Evolutionary conservation across 768 basidiomycete genomes (phyloP), one percentile per base, ranked within the genome.

Genomic region (Amanita phalloides): DNA sequence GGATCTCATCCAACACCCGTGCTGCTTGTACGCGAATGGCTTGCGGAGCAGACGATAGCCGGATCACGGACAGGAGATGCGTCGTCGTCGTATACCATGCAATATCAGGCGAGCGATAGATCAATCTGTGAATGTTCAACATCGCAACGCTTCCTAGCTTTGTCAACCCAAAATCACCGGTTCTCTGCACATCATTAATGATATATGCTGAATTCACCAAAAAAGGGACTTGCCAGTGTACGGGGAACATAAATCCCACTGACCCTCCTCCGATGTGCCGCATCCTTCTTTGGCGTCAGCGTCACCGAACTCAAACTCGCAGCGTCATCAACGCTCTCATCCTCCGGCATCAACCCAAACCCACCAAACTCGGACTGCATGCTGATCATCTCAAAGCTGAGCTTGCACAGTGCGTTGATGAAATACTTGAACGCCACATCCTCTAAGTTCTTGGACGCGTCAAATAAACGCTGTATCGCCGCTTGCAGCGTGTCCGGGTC

Each of bases 371-470:
- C 76, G 3, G 77, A 78, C 65, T 90, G 85, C 82, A 96, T 85
- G 35, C 86, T 85, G 17, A 97, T 81, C 93, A 98, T 97, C 66
- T 93, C 92, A 8, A 80, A 75, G 61, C 91, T 95, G 23, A 98
- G 69, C 59, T 78, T 83, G 64, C 91, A 94, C 47, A 97, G 65
- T 2, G 94, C 88, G 48, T 72, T 67, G 28, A 75, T 62, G 55
- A 98, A 98, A 56, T 82, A 75, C 44, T 73, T 75, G 68, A 94
- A 97, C 3, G 92, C 87, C 0, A 63, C 58, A 60, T 96, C 91
- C 53, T 93, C 88, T 55, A 97, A 61, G 56, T 83, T 83, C 64
- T 85, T 87, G 7, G 90, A 85, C 0, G 85, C 76, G 53, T 96
- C 92, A 58, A 97, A 95, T 36, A 98, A 68, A 7, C 85, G 74